These are phyloP conservation scores for Rosa persica DNA, from an alignment of 306 rosid species.

Conservation along the genomic window DNA sequence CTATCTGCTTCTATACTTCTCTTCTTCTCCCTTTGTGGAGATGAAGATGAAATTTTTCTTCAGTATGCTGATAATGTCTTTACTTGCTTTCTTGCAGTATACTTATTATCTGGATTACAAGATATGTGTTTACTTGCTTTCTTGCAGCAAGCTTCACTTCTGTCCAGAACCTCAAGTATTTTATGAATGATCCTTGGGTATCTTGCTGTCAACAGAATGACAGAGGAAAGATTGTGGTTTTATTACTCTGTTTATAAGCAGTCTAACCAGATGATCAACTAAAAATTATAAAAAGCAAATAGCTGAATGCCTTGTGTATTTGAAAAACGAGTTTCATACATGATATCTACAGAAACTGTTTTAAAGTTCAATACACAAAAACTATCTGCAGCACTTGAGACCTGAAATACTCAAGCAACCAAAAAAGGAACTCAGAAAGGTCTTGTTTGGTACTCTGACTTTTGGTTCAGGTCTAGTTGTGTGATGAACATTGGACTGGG, in stretches of 20 bases:
- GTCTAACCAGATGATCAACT: too few species aligned
- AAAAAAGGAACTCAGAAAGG: not conserved
- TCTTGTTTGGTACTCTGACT: not conserved
- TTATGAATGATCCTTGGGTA: constrained; percentile 7
- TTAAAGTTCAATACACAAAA: too few species aligned
- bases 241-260: too few species aligned
- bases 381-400: too few species aligned
- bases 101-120: too few species aligned
- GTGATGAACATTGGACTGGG: constrained; percentile 9
- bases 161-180: constrained; percentile 15
- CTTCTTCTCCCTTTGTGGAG: not conserved
- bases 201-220: constrained; percentile 65
- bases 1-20: not conserved
- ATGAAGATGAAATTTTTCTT: not conserved
- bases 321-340: too few species aligned
- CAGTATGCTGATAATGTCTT: constrained; percentile 20
- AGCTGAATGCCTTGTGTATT: too few species aligned
- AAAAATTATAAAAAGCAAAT: too few species aligned
- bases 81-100: too few species aligned
- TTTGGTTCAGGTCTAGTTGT: not conserved
- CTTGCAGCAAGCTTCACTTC: constrained; percentile 46
- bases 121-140: constrained; percentile 18
- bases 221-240: constrained; percentile 55
- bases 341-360: too few species aligned
- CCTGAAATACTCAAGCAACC: not conserved